Base-by-base conservation (phyloP, 192 early-diverging fungal species). In the Coemansia sp. region DNA sequence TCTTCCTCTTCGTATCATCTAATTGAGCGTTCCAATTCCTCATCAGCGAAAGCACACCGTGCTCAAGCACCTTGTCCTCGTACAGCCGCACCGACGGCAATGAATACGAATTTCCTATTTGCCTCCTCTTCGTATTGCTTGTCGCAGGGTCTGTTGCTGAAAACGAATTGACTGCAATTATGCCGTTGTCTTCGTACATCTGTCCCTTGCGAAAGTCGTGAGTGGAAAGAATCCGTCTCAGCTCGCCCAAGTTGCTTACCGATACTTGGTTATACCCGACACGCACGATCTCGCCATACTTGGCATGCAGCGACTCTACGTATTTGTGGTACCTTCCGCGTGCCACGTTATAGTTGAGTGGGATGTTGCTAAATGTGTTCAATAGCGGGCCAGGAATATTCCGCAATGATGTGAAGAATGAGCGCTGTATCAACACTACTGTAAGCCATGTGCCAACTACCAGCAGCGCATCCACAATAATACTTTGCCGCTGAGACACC, bases 211-310 rank as follows among this genome's bases (percentile, higher is more conserved):
- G 65, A 23, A 70, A 84, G 0, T 25, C 36, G 63, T 84, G 82
- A n/a, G 77, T 70, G 0, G 77, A 48, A 0, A 80, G 61, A 2
- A 84, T 67, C 5, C 63, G 62, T 11, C 68, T 70, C 11, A 71
- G 42, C 32, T 74, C 67, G 9, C 14, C 14, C 5, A 55, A 42
- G 53, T 62, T 69, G 56, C 64, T 42, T 1, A 84, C 48, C 9
- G 76, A 74, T 38, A 80, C 66, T 23, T 70, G 59, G 67, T 68
- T 63, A n/a, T 45, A 40, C 20, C 74, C 74, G 0, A 81, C 46
- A 20, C 82, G 78, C n/a, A 81, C 78, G 10, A 81, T 34, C 13
- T 75, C 59, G 17, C 82, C 78, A 42, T 84, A 83, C 22, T 67
- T 20, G 3, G 20, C 54, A 40, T 83, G 82, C 13, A 79, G 55